Evolutionary conservation across 352 stramenopile genomes (phyloP), one percentile per base, ranked within the genome.

Genomic region (Pythium brachiatum): DNA sequence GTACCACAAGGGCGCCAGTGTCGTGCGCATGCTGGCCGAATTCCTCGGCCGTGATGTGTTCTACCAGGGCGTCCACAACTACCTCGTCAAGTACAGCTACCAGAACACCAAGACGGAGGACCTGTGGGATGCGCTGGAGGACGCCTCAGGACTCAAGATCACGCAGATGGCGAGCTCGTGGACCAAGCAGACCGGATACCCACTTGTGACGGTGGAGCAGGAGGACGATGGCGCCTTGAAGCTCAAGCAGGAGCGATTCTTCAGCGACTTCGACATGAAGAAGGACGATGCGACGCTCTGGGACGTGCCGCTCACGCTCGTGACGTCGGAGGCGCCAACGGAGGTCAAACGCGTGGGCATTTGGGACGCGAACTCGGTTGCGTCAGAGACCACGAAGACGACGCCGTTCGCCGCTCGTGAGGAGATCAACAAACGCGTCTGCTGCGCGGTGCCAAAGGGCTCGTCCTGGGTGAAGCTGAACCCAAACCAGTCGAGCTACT

Each of bases 401-500:
- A 60, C 62, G 21, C 67, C 67, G 8, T 8, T 87, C 47, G 29
- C 68, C 76, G 34, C 61, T 97, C 12, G 21, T 50, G 26, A 41
- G n/a, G 79, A 94, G 13, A 92, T 98, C 75, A 86, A 89, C 46
- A 69, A 83, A 53, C 81, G 94, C 51, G 86, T 95, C 16, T 73
- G 89, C 50, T 80, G 55, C 0, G 39, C 62, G 13, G 13, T 32
- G 16, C 41, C 25, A 9, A 62, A 58, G 18, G 69, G 75, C 6
- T 74, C 65, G 15, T 79, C 74, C 36, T 99, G 93, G 92, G 81
- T 99, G 52, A 98, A 99, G 70, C 70, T 99, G 27, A 99, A 99
- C 77, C 87, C 92, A 7, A 84, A 89, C 51, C 97, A 99, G 68
- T 88, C 97, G 60, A 94, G 96, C 1, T 97, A 97, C 43, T 97